A percentile compares a stretch with the other conserved stretches of the same genome.
phyloP scores from a whole-genome alignment of 768 basidiomycete species.

The Lactifluus hygrophoroides region DNA sequence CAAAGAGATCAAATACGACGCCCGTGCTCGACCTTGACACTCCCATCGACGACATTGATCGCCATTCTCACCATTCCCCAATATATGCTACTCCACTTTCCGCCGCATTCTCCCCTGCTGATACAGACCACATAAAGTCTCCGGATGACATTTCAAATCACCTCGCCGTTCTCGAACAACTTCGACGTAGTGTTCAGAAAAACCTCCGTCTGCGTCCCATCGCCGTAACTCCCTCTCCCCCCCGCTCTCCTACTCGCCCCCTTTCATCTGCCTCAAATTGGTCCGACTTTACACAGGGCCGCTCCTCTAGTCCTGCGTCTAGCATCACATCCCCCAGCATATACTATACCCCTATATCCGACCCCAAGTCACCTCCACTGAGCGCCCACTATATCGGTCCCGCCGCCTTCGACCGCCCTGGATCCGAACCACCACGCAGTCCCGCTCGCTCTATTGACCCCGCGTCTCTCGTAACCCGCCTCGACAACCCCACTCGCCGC shows the following conservation, averaged over 20 bases:
- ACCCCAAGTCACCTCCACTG: constrained; percentile 25
- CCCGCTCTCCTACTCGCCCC: constrained; percentile 22
- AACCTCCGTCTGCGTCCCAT: constrained; percentile 77
- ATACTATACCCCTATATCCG: constrained; percentile 49
- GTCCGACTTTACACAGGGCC: constrained; percentile 27
- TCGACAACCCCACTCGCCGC: constrained; percentile 34
- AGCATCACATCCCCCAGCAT: constrained; percentile 32
- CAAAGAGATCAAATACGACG: constrained; percentile 21
- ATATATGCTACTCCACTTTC: constrained; percentile 25
- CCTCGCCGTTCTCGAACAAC: constrained; percentile 55
- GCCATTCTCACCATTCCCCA: constrained; percentile 23
- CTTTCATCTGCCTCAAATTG: constrained; percentile 24
- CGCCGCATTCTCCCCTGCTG: constrained; percentile 21
- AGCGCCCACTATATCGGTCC: constrained; percentile 27
- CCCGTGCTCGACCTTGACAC: constrained; percentile 30
- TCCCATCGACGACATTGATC: constrained; percentile 29
- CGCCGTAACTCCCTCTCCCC: constrained; percentile 35
- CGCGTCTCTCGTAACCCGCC: constrained; percentile 38
- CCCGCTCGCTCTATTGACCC: constrained; percentile 37
- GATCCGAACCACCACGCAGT: constrained; percentile 21
- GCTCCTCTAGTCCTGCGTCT: constrained; percentile 40
- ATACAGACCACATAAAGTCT: constrained; percentile 16
- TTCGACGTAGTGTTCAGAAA: constrained; percentile 63
- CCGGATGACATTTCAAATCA: constrained; percentile 59
- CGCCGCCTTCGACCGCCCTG: constrained; percentile 19